Percentiles rank a stretch among this genome's conserved stretches.
Conservation (phyloP, 108 stramenopile genomes). For the Hondaea fermentalgiana region DNA sequence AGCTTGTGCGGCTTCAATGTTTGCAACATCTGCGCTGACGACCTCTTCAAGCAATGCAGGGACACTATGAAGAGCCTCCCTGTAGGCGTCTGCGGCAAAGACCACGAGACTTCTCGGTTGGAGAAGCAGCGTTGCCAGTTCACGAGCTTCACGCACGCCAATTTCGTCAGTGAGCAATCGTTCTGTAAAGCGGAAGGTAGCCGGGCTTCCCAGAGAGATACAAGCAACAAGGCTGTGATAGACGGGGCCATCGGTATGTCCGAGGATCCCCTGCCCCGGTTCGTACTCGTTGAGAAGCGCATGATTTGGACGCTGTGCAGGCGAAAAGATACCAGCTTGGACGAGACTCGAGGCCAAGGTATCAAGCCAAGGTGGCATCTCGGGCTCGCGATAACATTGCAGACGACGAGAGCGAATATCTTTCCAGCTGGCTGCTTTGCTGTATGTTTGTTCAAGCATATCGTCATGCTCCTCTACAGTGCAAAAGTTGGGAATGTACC, state of each 20-base stretch:
- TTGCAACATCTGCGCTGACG: neutral
- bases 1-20: neutral
- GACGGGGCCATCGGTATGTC: conserved; percentile 45
- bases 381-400: neutral
- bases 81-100: neutral
- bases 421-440: neutral
- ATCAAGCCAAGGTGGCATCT: neutral
- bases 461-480: neutral
- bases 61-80: neutral
- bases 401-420: neutral
- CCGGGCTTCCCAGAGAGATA: conserved; percentile 30
- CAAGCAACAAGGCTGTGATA: conserved; percentile 38
- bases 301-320: conserved; percentile 33
- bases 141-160: neutral
- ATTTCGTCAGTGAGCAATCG: neutral
- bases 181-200: conserved; percentile 17
- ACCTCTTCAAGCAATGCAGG: neutral
- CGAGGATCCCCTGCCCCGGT: conserved; percentile 37
- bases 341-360: neutral
- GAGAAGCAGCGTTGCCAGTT: neutral
- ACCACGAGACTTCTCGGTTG: neutral
- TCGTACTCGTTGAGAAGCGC: conserved; percentile 46
- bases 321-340: conserved; percentile 25
- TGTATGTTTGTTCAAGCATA: neutral
- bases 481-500: neutral